Conservation (phyloP, 305 asterid species). For the Solanum chacoense region DNA sequence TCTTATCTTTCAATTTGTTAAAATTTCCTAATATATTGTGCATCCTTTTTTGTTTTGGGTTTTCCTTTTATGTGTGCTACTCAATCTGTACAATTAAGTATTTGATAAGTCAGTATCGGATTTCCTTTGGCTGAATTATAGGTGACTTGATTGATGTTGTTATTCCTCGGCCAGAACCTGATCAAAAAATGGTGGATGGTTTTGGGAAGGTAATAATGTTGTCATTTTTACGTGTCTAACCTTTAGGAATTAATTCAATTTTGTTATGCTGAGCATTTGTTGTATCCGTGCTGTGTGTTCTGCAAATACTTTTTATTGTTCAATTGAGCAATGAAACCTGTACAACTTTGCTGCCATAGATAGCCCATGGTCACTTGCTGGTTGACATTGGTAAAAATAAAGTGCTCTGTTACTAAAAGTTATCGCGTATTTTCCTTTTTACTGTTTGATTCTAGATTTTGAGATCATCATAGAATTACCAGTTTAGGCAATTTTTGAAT, state of each 20-base stretch:
- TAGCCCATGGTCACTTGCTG: not conserved
- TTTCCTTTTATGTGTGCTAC: not conserved
- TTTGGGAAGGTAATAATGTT: slow-evolving; percentile 28
- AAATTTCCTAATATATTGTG: slow-evolving; percentile 3
- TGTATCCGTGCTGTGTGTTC: not conserved
- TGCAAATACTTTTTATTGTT: not conserved
- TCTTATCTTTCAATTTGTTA: not conserved
- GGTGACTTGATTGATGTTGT: slow-evolving; percentile 35
- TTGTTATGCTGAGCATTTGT: not conserved
- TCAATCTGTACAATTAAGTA: not conserved
- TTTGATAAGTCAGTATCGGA: not conserved
- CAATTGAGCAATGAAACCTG: not conserved
- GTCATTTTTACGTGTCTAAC: not conserved
- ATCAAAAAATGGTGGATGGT: slow-evolving; percentile 24
- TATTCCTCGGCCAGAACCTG: slow-evolving; percentile 35
- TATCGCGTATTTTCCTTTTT: not conserved
- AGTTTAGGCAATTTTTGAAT: not conserved
- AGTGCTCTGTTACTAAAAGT: not conserved
- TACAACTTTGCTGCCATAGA: not conserved
- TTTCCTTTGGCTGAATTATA: slow-evolving; percentile 8
- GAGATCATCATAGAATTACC: not conserved
- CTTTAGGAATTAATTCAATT: not conserved
- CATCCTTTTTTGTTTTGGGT: not conserved
- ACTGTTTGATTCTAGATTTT: not conserved
- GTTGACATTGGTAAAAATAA: not conserved